Base-by-base conservation (phyloP, 2,329 filamentous ascomycete genomes). In the Pezicula carpinea region DNA sequence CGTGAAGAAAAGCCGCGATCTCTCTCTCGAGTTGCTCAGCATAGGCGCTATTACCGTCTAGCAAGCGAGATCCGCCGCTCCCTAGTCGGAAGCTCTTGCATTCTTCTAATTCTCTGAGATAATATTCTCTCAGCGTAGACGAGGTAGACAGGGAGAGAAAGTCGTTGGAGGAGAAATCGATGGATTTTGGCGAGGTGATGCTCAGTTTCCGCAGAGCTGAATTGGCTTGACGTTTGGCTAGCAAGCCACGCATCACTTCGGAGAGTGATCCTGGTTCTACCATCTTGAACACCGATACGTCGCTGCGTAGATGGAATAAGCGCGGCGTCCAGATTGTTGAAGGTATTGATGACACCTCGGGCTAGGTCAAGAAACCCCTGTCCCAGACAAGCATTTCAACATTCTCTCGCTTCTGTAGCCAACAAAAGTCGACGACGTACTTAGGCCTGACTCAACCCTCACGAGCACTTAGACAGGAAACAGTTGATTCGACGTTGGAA, bases 131-230 rank as follows among this genome's bases (percentile, higher is more conserved):
- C 6, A 79, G 46, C 13, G 60, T 62, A 0, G 65, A 59, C 29
- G 69, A 62, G 3, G 61, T 63, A 1, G 87, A 83, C 5, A 91
- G 83, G 41, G 90, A 89, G 49, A 95, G 88, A 62, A 93, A 86
- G 46, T 79, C 80, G 63, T 90, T 85, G 60, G 88, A 91, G 18
- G 84, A 83, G 59, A 95, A 87, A 67, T 95, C 89, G 41, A 83
- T 79, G 18, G 80, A 85, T 17, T 75, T 80, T 1, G 84, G 75
- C 0, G 85, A 85, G 3, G 84, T 79, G 3, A 85, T 62, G 1
- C 66, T 76, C 15, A 79, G 60, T 5, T 60, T 63, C n/a, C 76
- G 71, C 6, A 75, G 64, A 4, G 54, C 42, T 2, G 59, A 61
- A 31, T 49, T 48, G 18, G 50, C 29, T 42, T 48, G 45, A 15